A percentile compares a stretch with the other conserved stretches of the same genome.
phyloP scores from a whole-genome alignment of 768 basidiomycete species.

The Termitomyces sp. region DNA sequence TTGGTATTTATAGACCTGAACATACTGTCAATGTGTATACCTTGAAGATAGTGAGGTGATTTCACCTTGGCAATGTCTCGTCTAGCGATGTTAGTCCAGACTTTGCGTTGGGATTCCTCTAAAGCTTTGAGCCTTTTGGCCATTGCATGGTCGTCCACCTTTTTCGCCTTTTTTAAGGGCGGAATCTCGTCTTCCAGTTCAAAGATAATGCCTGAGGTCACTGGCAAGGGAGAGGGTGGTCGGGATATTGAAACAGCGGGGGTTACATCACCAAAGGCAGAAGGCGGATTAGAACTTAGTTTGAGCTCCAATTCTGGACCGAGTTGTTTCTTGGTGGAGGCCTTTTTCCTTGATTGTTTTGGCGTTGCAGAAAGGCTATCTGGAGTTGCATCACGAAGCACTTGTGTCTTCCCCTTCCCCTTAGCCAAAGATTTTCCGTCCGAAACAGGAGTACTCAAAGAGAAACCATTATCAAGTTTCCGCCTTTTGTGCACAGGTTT shows the following conservation, averaged over 20 bases:
- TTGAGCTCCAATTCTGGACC: constrained; percentile 50
- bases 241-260: constrained; percentile 55
- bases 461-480: constrained; percentile 46
- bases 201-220: constrained; percentile 59
- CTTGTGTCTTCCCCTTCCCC: constrained; percentile 52
- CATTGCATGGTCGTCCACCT: constrained; percentile 69
- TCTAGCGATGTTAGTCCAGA: constrained; percentile 86
- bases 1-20: constrained; percentile 79
- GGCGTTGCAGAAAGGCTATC: constrained; percentile 56
- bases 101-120: constrained; percentile 83
- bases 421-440: constrained; percentile 32
- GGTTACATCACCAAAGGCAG: constrained; percentile 66
- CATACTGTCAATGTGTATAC: constrained; percentile 5
- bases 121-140: constrained; percentile 70
- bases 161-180: constrained; percentile 72
- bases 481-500: constrained; percentile 53
- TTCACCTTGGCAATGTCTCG: constrained; percentile 79
- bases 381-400: constrained; percentile 48
- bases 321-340: constrained; percentile 53
- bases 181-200: constrained; percentile 70
- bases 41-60: background rate
- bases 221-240: constrained; percentile 64
- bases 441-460: constrained; percentile 30
- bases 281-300: constrained; percentile 49
- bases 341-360: constrained; percentile 53